Conservation (phyloP, 2,329 filamentous ascomycete species). For the Botryotinia narcissicola region DNA sequence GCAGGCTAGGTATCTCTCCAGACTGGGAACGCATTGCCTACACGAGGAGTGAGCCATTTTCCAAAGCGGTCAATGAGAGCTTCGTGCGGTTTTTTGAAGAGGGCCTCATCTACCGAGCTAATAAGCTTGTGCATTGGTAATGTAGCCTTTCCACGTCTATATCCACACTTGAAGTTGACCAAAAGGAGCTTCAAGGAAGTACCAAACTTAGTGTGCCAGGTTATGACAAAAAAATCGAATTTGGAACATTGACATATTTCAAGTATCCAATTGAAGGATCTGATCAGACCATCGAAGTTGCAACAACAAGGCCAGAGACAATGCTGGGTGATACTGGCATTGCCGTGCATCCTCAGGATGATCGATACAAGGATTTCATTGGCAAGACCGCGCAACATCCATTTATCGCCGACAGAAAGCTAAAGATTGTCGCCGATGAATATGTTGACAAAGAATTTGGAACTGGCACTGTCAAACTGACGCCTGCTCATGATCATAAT, state of each 20-base stretch:
- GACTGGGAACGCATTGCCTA: not conserved
- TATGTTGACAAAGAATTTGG: not conserved
- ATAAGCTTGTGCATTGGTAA: not conserved
- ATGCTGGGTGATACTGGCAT: not conserved
- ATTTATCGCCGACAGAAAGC: not conserved
- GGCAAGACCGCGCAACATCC: not conserved
- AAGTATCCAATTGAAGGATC: not conserved
- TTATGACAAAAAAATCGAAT: not conserved
- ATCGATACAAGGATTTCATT: not conserved
- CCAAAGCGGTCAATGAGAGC: not conserved
- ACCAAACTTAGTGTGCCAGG: not conserved
- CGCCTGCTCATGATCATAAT: not conserved
- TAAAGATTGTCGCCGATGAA: not conserved
- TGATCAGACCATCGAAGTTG: not conserved
- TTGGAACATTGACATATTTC: slow-evolving; percentile 2
- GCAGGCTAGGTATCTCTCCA: not conserved
- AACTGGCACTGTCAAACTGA: not conserved
- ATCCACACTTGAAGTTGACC: not conserved
- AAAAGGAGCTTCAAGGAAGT: not conserved
- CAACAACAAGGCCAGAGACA: not conserved
- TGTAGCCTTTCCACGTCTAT: not conserved
- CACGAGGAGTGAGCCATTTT: not conserved
- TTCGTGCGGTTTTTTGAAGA: not conserved
- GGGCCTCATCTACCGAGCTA: not conserved
- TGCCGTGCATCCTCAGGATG: not conserved